phyloP scores from a whole-genome alignment of 805 yeast species.

The Priceomyces haplophilus region DNA sequence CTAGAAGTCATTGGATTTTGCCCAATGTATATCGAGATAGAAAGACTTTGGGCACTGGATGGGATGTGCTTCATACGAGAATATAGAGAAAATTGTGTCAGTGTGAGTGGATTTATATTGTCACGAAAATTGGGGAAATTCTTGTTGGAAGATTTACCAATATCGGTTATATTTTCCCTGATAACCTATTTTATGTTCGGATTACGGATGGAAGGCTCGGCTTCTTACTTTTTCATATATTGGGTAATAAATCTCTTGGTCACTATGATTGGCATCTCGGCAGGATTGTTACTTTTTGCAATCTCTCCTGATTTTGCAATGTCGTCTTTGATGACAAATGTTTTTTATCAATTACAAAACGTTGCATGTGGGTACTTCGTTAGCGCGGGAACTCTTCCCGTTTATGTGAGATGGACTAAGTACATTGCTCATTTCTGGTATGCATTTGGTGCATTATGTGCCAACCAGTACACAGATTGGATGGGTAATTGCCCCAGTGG shows the following conservation, averaged over 20 bases:
- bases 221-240: constrained; percentile 55
- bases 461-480: constrained; percentile 65
- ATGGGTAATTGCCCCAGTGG: constrained; percentile 52
- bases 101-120: constrained; percentile 63
- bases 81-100: constrained; percentile 63
- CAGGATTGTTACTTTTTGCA: constrained; percentile 54
- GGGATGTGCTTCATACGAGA: constrained; percentile 50
- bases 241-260: constrained; percentile 57
- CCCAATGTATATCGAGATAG: constrained; percentile 38
- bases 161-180: constrained; percentile 55
- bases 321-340: constrained; percentile 59
- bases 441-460: constrained; percentile 63
- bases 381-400: constrained; percentile 72
- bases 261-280: constrained; percentile 53
- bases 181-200: constrained; percentile 81
- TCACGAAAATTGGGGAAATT: constrained; percentile 66
- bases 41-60: constrained; percentile 37
- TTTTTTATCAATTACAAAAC: constrained; percentile 67
- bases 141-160: constrained; percentile 64
- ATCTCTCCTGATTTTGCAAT: constrained; percentile 58
- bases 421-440: constrained; percentile 78
- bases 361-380: constrained; percentile 81
- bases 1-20: constrained; percentile 40
- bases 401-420: constrained; percentile 81
- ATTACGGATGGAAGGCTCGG: constrained; percentile 34